Base-by-base conservation (phyloP, 2,329 filamentous ascomycete species). In the Verticillium albo-atrum region DNA sequence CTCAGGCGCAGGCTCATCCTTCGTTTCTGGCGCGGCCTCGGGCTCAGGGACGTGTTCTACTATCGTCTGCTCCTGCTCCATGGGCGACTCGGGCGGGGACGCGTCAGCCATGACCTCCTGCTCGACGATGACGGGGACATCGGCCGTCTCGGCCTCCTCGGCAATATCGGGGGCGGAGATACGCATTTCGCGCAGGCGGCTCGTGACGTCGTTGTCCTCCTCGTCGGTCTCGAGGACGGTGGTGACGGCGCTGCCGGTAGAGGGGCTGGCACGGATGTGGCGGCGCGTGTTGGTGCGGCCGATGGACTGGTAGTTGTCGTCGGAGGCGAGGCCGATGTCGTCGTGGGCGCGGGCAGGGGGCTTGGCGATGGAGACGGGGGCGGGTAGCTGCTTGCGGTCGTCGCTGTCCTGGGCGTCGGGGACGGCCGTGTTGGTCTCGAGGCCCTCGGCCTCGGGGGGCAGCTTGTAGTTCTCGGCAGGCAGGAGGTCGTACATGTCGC, bases 401-500 rank as follows among this genome's bases (percentile, higher is more conserved):
- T 3, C n/a, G n/a, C 9, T 35, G 34, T 56, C 54, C 25, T 26
- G 12, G 14, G n/a, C 57, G n/a, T 61, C 63, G 50, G 35, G 30
- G 34, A 58, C 34, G 6, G 71, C 52, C 20, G 70, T 61, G 2
- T 70, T 70, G 15, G 77, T 75, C 64, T 94, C 91, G 2, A 92
- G 77, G 1, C 93, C 94, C 74, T 98, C 94, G 3, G 95, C 94
- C 74, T 98, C 94, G 2, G 90, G 86, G 1, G 95, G 94, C 52
- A 99, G 87, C 61, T 96, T 98, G 77, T 98, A 97, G 71, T 96
- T 97, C 75, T 98, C 95, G 56, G 91, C 88, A 1, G 92, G 92
- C 30, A 99, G 87, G 61, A 98, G 81, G 66, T 89, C 89, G 74
- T 97, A 97, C 67, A 89, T 83, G 72, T 99, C 95, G 74, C 94